These are phyloP conservation scores for Epichloe scottii DNA, from an alignment of 2,329 filamentous ascomycete genomes.

Conservation along the genomic window DNA sequence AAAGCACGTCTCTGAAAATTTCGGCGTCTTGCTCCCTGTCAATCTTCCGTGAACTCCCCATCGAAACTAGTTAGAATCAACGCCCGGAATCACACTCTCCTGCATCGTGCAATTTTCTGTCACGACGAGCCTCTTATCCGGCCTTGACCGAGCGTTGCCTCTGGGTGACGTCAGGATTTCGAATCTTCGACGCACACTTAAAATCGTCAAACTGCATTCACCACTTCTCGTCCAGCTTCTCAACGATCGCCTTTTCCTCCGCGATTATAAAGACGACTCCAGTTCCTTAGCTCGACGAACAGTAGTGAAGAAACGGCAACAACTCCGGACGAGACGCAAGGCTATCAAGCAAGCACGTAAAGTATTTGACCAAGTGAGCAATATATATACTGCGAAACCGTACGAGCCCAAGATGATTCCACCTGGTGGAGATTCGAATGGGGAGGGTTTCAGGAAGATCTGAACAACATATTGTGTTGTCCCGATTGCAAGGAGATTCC, in stretches of 20 bases:
- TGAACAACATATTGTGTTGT: slow-evolving; percentile 77
- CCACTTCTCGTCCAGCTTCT: slow-evolving; percentile 53
- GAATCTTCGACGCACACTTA: neutral
- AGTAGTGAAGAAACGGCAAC: slow-evolving; percentile 20
- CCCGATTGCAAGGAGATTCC: slow-evolving; percentile 83
- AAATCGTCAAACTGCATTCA: slow-evolving; percentile 55
- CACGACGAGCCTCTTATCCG: neutral
- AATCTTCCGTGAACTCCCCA: too few species aligned
- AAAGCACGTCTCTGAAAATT: neutral
- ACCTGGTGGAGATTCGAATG: slow-evolving; percentile 20
- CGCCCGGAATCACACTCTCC: neutral
- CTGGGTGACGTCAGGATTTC: neutral
- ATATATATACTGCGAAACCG: slow-evolving; percentile 30
- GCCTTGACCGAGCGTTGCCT: neutral
- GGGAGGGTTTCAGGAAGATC: slow-evolving; percentile 52
- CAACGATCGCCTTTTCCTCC: slow-evolving; percentile 28
- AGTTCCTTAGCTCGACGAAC: slow-evolving; percentile 11
- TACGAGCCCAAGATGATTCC: slow-evolving; percentile 35
- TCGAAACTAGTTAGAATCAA: neutral
- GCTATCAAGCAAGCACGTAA: slow-evolving; percentile 23
- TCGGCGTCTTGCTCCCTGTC: too few species aligned
- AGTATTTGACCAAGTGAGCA: slow-evolving; percentile 27
- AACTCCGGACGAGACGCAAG: slow-evolving; percentile 21
- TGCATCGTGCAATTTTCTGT: neutral
- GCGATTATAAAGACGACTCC: slow-evolving; percentile 12